Percentiles rank a stretch among this genome's conserved stretches.
phyloP scores from a whole-genome alignment of 1,139 yeast genomes.

The Hansenula lynferdii region DNA sequence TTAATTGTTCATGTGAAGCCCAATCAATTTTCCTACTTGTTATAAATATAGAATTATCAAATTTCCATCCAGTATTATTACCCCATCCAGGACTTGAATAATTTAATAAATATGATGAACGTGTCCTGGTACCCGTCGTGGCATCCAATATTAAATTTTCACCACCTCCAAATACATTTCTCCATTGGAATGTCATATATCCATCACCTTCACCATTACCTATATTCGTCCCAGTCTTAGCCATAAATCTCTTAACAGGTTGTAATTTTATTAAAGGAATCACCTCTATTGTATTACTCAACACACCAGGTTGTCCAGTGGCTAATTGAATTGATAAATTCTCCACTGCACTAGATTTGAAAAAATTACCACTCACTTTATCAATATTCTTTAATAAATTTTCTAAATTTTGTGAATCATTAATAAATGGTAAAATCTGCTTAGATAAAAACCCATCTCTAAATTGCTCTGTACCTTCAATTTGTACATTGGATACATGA shows the following conservation, averaged over 20 bases:
- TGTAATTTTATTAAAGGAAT: conserved; percentile 52
- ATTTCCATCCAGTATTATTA: conserved; percentile 46
- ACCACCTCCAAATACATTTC: conserved; percentile 86
- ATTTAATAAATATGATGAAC: conserved; percentile 63
- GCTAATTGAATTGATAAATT: conserved; percentile 26
- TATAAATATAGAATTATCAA: conserved; percentile 50
- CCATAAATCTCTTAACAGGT: conserved; percentile 64
- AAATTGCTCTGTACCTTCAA: conserved; percentile 48
- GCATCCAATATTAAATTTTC: conserved; percentile 77
- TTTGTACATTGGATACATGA: conserved; percentile 41
- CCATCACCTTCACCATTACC: conserved; percentile 98
- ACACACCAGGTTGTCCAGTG: no score
- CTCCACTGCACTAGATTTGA: conserved; percentile 28
- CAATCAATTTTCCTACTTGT: conserved; percentile 66
- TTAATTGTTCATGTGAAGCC: conserved; percentile 55
- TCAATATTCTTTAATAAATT: conserved; percentile 39
- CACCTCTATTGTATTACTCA: conserved; percentile 35
- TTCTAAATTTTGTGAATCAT: conserved; percentile 32
- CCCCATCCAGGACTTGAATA: conserved; percentile 50
- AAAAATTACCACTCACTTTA: conserved; percentile 37
- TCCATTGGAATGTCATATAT: conserved; percentile 68
- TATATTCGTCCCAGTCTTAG: conserved; percentile 89
- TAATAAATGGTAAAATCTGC: conserved; percentile 53
- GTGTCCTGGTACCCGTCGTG: conserved; percentile 73
- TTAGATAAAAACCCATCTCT: conserved; percentile 46